Evolutionary conservation across 2,329 filamentous ascomycete genomes (phyloP).

Genomic region (Xenoacremonium recifei): DNA sequence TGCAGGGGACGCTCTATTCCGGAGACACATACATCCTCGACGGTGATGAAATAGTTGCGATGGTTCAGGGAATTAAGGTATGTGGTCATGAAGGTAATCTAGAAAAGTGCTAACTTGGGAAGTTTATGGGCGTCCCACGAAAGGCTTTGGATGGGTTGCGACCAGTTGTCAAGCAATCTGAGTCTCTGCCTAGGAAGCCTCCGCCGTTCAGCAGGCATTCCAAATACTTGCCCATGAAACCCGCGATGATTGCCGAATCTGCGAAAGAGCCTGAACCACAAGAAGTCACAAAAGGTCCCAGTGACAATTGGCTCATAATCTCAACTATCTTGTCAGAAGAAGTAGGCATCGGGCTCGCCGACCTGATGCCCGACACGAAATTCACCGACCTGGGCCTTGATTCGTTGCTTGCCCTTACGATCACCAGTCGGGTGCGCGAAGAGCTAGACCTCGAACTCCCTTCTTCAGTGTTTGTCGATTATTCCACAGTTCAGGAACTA

Average conservation of each 20-base stretch:
- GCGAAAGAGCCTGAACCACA: slow-evolving; percentile 26
- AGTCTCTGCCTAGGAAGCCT: not conserved
- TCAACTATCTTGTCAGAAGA: slow-evolving; percentile 54
- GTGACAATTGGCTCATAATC: slow-evolving; percentile 10
- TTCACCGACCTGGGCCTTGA: slow-evolving; percentile 59
- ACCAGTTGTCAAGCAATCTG: slow-evolving; percentile 1
- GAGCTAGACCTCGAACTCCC: slow-evolving; percentile 54
- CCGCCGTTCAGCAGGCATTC: no score
- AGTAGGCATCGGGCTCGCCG: slow-evolving; percentile 68
- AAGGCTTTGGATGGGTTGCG: slow-evolving; percentile 13
- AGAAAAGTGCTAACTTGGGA: not conserved
- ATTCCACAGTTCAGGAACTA: slow-evolving; percentile 15
- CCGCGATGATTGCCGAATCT: not conserved
- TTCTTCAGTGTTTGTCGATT: slow-evolving; percentile 27
- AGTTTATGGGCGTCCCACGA: slow-evolving; percentile 15
- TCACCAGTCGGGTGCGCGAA: slow-evolving; percentile 54
- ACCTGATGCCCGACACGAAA: slow-evolving; percentile 54
- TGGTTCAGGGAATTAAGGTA: slow-evolving; percentile 54
- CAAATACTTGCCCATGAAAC: not conserved
- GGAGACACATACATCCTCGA: slow-evolving; percentile 59
- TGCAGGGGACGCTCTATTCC: slow-evolving; percentile 35
- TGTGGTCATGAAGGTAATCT: not conserved
- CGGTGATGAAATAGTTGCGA: slow-evolving; percentile 47
- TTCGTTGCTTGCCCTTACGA: slow-evolving; percentile 56
- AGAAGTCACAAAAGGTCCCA: slow-evolving; percentile 4